phyloP scores from a whole-genome alignment of 1,139 yeast species.

The Casaregolazyma lundiana region DNA sequence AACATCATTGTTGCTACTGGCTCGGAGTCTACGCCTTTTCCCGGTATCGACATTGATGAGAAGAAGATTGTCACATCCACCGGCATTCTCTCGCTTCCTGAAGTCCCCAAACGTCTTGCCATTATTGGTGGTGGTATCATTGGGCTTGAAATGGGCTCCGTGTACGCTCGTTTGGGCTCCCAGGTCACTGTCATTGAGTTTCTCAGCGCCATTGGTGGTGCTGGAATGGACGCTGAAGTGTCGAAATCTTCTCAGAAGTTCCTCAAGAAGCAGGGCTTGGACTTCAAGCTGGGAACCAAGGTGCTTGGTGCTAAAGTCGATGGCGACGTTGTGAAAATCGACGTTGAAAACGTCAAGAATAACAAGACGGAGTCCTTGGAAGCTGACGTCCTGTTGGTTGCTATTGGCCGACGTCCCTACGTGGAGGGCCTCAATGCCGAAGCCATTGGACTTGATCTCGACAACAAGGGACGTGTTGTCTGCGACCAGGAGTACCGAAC shows the following conservation, averaged over 20 bases:
- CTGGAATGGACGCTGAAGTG: conserved; percentile 96
- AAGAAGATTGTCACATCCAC: conserved; percentile 96
- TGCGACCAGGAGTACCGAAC: conserved; percentile 94
- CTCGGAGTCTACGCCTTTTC: conserved; percentile 98
- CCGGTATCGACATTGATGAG: conserved; percentile 95
- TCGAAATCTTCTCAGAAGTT: conserved; percentile 85
- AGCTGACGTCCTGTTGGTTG: conserved; percentile 86
- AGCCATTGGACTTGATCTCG: conserved; percentile 81
- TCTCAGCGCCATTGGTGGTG: conserved; percentile 82
- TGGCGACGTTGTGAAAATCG: conserved; percentile 89
- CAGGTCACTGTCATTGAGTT: conserved; percentile 94
- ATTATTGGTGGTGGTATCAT: conserved; percentile 99
- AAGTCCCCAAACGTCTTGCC: conserved; percentile 85
- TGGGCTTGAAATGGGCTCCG: conserved; percentile 99
- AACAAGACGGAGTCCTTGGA: conserved; percentile 78
- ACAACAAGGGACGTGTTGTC: conserved; percentile 86
- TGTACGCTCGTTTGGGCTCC: conserved; percentile 90
- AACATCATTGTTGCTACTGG: conserved; percentile 96
- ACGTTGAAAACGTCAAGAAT: conserved; percentile 82
- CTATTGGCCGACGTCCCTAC: conserved; percentile 98
- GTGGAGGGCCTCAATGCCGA: conserved; percentile 87
- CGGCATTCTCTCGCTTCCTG: conserved; percentile 79
- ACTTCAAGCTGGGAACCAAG: conserved; percentile 89
- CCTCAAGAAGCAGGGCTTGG: conserved; percentile 89
- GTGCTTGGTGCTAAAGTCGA: conserved; percentile 81